Base-by-base conservation (phyloP, 768 basidiomycete genomes). In the Scleroderma citrinum region DNA sequence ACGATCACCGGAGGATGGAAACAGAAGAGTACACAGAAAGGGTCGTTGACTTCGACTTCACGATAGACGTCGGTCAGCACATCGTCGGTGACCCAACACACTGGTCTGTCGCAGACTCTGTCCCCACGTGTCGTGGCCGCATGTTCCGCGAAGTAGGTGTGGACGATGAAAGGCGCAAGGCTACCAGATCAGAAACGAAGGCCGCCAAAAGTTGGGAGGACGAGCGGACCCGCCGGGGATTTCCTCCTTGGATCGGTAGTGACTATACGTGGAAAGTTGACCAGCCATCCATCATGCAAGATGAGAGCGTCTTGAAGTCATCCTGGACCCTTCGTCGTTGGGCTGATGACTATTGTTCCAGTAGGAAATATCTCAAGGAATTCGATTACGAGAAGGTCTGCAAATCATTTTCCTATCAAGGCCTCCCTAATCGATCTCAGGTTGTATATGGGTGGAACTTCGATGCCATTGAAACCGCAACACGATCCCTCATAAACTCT, bases 301-400 rank as follows among this genome's bases (percentile, higher is more conserved):
- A 41, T 20, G 31, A 44, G 13, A 59, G 56, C 26, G 56, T 62
- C 7, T 62, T 83, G 38, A 72, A 68, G 48, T 83, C 82, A 2
- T 80, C 80, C 14, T 78, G 77, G 67, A 76, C 82, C 0, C 60
- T 90, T 37, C 71, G 85, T 29, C 75, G 84, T 50, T 92, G 90
- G 90, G 87, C 87, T 7, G 87, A 91, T 55, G 82, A 85, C 48
- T 92, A 89, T 57, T 90, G 87, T 50, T 73, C 76, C 21, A 85
- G 83, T 57, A 70, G 63, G 7, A 90, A 84, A 57, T 64, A 74
- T 14, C 69, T 92, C 53, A 92, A 91, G 62, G 88, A 91, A 65
- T 89, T 92, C 59, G 73, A 77, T 6, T 86, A 89, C 53, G 69
- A 75, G 20, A 88, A 88, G 71, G 83, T 83, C 50, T 14, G 62